Evolutionary conservation across 2,329 filamentous ascomycete genomes (phyloP).

Genomic region (Botryotinia globosa): DNA sequence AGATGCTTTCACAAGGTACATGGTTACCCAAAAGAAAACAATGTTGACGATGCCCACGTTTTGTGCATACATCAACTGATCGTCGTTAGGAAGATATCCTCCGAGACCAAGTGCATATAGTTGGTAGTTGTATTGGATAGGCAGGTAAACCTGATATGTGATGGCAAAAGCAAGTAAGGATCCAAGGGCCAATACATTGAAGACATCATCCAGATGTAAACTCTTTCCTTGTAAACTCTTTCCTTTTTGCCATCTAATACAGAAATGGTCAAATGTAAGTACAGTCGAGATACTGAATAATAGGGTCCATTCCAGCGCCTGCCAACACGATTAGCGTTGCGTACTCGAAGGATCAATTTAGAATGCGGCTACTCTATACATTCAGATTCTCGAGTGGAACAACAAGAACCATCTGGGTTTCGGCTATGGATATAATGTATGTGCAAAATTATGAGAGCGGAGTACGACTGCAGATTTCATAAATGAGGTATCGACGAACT

Average conservation of each 20-base stretch:
- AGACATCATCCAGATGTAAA: constrained; percentile 5
- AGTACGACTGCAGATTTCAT: neutral
- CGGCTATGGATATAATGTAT: neutral
- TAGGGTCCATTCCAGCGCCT: constrained; percentile 20
- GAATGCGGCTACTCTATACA: neutral
- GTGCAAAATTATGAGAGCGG: neutral
- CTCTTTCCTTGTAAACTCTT: neutral
- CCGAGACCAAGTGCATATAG: constrained; percentile 10
- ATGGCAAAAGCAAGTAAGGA: constrained; percentile 5
- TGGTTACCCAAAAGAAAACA: constrained; percentile 16
- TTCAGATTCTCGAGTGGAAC: constrained; percentile 8
- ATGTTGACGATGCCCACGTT: constrained; percentile 12
- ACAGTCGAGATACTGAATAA: constrained; percentile 3
- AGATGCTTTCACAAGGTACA: constrained; percentile 16
- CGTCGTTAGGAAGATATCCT: neutral
- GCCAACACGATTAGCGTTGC: neutral
- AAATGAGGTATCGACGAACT: neutral
- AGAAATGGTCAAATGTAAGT: constrained; percentile 10
- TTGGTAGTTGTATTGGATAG: constrained; percentile 11
- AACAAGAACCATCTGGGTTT: constrained; percentile 3
- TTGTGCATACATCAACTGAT: neutral
- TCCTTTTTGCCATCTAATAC: constrained; percentile 5
- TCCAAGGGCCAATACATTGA: constrained; percentile 12
- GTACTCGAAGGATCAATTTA: neutral
- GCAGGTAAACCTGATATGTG: constrained; percentile 14